Evolutionary conservation across 2,329 filamentous ascomycete genomes (phyloP).

Genomic region (Metarhizium humberi): DNA sequence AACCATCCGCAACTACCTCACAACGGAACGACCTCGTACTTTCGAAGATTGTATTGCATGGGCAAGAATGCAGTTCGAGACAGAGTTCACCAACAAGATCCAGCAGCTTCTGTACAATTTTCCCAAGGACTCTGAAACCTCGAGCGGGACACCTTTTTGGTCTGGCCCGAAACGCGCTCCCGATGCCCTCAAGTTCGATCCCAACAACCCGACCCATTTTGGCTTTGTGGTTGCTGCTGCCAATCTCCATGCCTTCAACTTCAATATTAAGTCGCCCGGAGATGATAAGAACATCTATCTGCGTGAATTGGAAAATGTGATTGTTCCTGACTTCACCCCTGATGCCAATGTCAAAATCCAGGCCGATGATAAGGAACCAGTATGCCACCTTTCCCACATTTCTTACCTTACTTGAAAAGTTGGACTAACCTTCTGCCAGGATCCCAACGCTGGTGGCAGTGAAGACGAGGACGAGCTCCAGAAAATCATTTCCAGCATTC

Average conservation of each 20-base stretch:
- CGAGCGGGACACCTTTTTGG: slow-evolving; percentile 88
- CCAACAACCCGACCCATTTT: slow-evolving; percentile 76
- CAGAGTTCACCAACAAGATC: slow-evolving; percentile 94
- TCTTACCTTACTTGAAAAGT: not conserved
- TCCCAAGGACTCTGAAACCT: slow-evolving; percentile 85
- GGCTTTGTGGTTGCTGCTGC: slow-evolving; percentile 81
- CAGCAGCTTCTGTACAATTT: slow-evolving; percentile 95
- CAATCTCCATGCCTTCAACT: slow-evolving; percentile 95
- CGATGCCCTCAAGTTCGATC: slow-evolving; percentile 81
- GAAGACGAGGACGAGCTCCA: slow-evolving; percentile 71
- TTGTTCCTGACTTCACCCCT: slow-evolving; percentile 89
- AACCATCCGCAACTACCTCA: slow-evolving; percentile 80
- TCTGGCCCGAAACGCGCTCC: slow-evolving; percentile 96
- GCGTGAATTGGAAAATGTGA: slow-evolving; percentile 81
- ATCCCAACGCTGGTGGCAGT: slow-evolving; percentile 67
- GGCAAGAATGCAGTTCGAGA: slow-evolving; percentile 90
- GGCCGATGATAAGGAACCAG: slow-evolving; percentile 85
- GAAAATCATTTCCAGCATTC: slow-evolving; percentile 62
- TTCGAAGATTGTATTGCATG: slow-evolving; percentile 97
- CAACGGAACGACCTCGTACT: slow-evolving; percentile 80
- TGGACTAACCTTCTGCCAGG: slow-evolving; percentile 30
- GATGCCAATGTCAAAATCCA: slow-evolving; percentile 93
- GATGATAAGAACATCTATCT: slow-evolving; percentile 60
- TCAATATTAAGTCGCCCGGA: slow-evolving; percentile 81
- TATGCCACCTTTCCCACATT: slow-evolving; percentile 27